Percentiles rank a stretch among this genome's conserved stretches.
phyloP scores from a whole-genome alignment of 345 rosid species.

The Populus tremula region DNA sequence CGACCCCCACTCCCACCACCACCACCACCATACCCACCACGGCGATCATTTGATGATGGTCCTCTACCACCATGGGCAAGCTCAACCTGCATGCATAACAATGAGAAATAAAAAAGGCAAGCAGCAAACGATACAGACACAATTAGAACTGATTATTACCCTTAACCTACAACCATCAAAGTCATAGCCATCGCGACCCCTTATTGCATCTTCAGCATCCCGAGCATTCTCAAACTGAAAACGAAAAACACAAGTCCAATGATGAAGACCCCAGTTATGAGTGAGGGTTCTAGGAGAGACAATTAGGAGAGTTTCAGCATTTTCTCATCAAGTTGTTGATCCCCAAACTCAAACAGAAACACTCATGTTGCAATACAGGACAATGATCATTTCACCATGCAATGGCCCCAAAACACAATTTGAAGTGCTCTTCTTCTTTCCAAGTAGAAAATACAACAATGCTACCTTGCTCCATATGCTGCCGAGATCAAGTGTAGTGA shows the following conservation, averaged over 20 bases:
- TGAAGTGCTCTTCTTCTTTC: not conserved
- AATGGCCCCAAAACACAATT: not conserved
- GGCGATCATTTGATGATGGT: constrained; percentile 33
- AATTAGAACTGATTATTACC: constrained; percentile 27
- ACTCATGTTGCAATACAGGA: not conserved
- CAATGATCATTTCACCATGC: not conserved
- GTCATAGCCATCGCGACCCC: constrained; percentile 62
- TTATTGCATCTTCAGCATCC: constrained; percentile 61
- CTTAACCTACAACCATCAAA: constrained; percentile 55
- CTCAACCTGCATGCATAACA: constrained; percentile 61
- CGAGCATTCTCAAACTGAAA: constrained; percentile 47
- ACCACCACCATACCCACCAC: constrained; percentile 4
- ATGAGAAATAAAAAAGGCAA: not conserved
- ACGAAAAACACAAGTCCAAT: not conserved
- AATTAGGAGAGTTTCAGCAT: not conserved
- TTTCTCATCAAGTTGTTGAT: not conserved
- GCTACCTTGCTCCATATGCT: not conserved
- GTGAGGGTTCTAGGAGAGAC: not conserved
- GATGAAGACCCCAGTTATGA: not conserved
- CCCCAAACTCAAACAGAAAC: not conserved
- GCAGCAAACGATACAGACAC: not conserved
- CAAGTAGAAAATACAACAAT: not conserved
- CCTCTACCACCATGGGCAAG: constrained; percentile 74
- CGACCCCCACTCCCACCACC: constrained; percentile 22
- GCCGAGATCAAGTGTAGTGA: not conserved